A percentile compares a stretch with the other conserved stretches of the same genome.
phyloP scores from a whole-genome alignment of 2,329 filamentous ascomycete genomes.

The Penicillium sp. region DNA sequence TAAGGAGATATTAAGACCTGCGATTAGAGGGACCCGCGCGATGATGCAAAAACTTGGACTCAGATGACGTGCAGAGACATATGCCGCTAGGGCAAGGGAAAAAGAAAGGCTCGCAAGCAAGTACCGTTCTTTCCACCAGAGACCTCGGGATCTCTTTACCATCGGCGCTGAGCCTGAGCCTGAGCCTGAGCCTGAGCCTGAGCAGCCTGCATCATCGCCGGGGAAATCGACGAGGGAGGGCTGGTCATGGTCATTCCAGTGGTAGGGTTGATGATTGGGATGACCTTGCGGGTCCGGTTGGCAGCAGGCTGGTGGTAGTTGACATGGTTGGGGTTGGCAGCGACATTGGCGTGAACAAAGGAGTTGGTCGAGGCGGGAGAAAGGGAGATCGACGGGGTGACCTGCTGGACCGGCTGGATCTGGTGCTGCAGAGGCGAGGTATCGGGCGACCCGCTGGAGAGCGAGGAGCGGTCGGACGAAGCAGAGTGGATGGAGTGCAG shows the following conservation, averaged over 20 bases:
- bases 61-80: constrained; percentile 40
- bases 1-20: constrained; percentile 43
- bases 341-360: constrained; percentile 69
- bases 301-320: constrained; percentile 92
- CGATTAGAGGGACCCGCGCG: constrained; percentile 41
- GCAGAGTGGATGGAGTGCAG: constrained; percentile 89
- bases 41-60: constrained; percentile 45
- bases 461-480: constrained; percentile 88
- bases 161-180: constrained; percentile 43
- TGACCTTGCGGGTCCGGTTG: constrained; percentile 89
- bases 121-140: constrained; percentile 30
- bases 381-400: constrained; percentile 75
- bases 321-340: constrained; percentile 70
- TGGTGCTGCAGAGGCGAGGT: constrained; percentile 89
- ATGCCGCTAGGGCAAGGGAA: constrained; percentile 40
- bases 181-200: constrained; percentile 50
- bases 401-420: constrained; percentile 72
- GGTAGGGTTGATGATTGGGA: constrained; percentile 95
- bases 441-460: constrained; percentile 92
- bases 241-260: constrained; percentile 88
- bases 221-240: constrained; percentile 76
- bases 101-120: constrained; percentile 21
- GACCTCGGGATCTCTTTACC: constrained; percentile 38
- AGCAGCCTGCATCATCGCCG: constrained; percentile 64
- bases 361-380: constrained; percentile 63